phyloP scores from a whole-genome alignment of 2,329 filamentous ascomycete species.

The Botrytis fragariae region DNA sequence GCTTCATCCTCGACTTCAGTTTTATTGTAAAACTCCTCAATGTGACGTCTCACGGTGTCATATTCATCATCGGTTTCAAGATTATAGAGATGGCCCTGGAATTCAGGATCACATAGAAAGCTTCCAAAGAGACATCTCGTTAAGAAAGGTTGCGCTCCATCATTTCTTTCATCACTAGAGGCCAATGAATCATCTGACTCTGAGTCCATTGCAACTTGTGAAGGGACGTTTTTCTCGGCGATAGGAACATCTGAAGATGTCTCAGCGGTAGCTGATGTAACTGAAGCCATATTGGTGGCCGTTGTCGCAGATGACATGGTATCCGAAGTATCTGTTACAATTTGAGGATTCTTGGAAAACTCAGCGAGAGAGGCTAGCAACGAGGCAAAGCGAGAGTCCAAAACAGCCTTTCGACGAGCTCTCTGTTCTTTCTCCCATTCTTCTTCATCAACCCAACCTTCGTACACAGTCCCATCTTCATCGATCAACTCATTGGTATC shows the following conservation, averaged over 20 bases:
- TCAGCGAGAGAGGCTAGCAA: background rate
- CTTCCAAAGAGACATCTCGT: background rate
- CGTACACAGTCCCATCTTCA: background rate
- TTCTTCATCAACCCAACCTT: background rate
- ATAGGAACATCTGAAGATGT: background rate
- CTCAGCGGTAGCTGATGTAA: background rate
- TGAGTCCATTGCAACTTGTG: background rate
- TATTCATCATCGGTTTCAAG: no score
- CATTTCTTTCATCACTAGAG: background rate
- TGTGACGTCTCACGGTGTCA: no score
- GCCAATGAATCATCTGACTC: background rate
- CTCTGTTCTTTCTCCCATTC: background rate
- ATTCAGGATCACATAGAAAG: background rate
- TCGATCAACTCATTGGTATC: background rate
- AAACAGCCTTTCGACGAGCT: background rate
- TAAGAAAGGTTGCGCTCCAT: background rate
- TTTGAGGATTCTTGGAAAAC: fast-evolving
- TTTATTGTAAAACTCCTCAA: no score
- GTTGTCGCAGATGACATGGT: background rate
- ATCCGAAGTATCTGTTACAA: background rate
- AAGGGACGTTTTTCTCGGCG: background rate
- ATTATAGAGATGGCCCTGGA: background rate
- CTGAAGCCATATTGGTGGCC: background rate
- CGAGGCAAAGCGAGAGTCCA: background rate
- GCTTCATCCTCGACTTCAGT: no score